These are phyloP conservation scores for Lojkania enalia DNA, from an alignment of 2,329 filamentous ascomycete genomes.

Conservation along the genomic window DNA sequence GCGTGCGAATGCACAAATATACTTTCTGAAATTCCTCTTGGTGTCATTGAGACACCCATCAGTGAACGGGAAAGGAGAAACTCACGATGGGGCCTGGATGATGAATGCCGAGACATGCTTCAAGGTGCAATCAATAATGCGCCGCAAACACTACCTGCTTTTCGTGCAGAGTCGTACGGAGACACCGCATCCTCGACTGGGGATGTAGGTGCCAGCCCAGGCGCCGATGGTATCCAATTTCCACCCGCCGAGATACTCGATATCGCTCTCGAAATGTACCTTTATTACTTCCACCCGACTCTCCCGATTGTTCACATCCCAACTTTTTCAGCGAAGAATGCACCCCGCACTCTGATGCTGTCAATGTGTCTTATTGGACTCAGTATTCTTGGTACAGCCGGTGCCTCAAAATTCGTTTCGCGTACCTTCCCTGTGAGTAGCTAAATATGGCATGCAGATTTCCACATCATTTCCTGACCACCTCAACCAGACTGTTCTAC, in stretches of 20 bases:
- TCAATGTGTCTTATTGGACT: slow-evolving; percentile 59
- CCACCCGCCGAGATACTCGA: slow-evolving; percentile 57
- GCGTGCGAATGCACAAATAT: slow-evolving; percentile 38
- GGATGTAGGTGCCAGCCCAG: slow-evolving; percentile 31
- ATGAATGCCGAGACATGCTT: slow-evolving; percentile 47
- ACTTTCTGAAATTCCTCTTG: slow-evolving; percentile 35
- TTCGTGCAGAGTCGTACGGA: slow-evolving; percentile 31
- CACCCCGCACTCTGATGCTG: slow-evolving; percentile 52
- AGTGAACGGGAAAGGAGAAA: slow-evolving; percentile 35
- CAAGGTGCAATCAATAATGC: slow-evolving; percentile 34
- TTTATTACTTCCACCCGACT: slow-evolving; percentile 57
- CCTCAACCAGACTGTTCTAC: slow-evolving; percentile 36
- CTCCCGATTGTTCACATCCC: slow-evolving; percentile 59
- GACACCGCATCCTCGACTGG: slow-evolving; percentile 39
- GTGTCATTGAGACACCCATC: slow-evolving; percentile 26
- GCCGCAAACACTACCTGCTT: slow-evolving; percentile 21
- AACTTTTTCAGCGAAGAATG: slow-evolving; percentile 56
- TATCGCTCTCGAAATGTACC: slow-evolving; percentile 58
- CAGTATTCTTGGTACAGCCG: slow-evolving; percentile 56
- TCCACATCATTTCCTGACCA: background rate
- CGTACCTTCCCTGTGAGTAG: slow-evolving; percentile 48
- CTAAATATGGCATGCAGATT: too few relatives aligned
- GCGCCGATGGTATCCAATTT: slow-evolving; percentile 42
- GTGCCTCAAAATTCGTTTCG: slow-evolving; percentile 55
- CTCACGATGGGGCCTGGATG: slow-evolving; percentile 43